These are phyloP conservation scores for Ambrosia artemisiifolia DNA, from an alignment of 129 eudicot species.

Conservation along the genomic window DNA sequence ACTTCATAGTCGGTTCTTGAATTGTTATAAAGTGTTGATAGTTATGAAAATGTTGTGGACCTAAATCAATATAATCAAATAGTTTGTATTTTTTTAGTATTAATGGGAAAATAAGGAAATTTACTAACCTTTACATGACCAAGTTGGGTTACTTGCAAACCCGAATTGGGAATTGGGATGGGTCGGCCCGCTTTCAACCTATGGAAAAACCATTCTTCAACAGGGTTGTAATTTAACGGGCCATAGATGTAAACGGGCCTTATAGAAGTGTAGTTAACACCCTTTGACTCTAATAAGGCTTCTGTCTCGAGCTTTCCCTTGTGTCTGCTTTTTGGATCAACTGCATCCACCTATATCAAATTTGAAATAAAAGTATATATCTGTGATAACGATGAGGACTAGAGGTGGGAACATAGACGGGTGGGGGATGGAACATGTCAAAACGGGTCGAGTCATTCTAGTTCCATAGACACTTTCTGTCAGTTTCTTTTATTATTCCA, in stretches of 20 bases:
- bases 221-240: constrained; percentile 95
- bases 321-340: constrained; percentile 98
- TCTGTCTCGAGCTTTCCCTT: constrained; percentile 98
- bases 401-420: too few species aligned
- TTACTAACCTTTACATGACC: constrained; percentile 94
- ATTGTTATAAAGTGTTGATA: not conserved
- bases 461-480: not conserved
- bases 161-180: constrained; percentile 89
- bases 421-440: not conserved
- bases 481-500: not conserved
- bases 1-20: too few species aligned
- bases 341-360: constrained; percentile 67
- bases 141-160: constrained; percentile 83
- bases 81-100: too few species aligned
- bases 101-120: not conserved
- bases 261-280: constrained; percentile 77
- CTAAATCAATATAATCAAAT: too few species aligned
- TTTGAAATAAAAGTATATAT: not conserved
- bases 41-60: not conserved
- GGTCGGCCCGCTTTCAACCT: constrained; percentile 92
- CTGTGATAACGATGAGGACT: too few species aligned
- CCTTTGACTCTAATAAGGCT: constrained; percentile 62
- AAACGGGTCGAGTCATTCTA: not conserved
- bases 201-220: constrained; percentile 99
- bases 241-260: constrained; percentile 98